Conservation (phyloP, 495 filamentous ascomycete species). For the Penicillium psychrofluorescens region DNA sequence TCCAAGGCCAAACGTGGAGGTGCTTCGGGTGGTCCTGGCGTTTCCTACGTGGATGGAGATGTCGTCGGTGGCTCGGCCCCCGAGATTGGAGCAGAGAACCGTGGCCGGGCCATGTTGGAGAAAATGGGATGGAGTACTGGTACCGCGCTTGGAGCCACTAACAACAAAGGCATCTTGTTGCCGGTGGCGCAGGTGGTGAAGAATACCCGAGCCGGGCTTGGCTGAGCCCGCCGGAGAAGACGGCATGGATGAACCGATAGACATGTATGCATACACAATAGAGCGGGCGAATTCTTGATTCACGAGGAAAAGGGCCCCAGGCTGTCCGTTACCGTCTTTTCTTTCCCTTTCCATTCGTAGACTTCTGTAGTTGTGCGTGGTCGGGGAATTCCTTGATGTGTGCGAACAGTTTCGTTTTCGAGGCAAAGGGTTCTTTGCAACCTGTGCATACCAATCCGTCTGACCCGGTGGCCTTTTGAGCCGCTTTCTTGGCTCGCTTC, state of each 20-base stretch:
- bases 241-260: background rate
- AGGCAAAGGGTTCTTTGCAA: slow-evolving; percentile 56
- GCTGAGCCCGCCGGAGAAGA: slow-evolving; percentile 36
- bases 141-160: slow-evolving; percentile 71
- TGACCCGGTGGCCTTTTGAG: slow-evolving; percentile 42
- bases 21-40: slow-evolving; percentile 24
- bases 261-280: background rate
- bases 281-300: no score
- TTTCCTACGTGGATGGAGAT: slow-evolving; percentile 76
- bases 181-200: slow-evolving; percentile 87
- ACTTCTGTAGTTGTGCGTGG: slow-evolving; percentile 47
- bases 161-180: slow-evolving; percentile 82
- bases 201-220: slow-evolving; percentile 75
- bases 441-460: slow-evolving; percentile 46
- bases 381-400: slow-evolving; percentile 56
- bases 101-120: slow-evolving; percentile 81
- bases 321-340: slow-evolving; percentile 1
- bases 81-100: slow-evolving; percentile 77
- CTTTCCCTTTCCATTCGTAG: slow-evolving; percentile 27
- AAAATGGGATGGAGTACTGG: slow-evolving; percentile 97
- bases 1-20: slow-evolving; percentile 30
- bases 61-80: slow-evolving; percentile 78
- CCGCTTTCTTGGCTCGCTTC: slow-evolving; percentile 76
- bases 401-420: slow-evolving; percentile 63
- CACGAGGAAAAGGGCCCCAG: no score